Evolutionary conservation across 192 early-diverging fungal genomes (phyloP), one percentile per base, ranked within the genome.

Genomic region (Phlyctochytrium planicorne): DNA sequence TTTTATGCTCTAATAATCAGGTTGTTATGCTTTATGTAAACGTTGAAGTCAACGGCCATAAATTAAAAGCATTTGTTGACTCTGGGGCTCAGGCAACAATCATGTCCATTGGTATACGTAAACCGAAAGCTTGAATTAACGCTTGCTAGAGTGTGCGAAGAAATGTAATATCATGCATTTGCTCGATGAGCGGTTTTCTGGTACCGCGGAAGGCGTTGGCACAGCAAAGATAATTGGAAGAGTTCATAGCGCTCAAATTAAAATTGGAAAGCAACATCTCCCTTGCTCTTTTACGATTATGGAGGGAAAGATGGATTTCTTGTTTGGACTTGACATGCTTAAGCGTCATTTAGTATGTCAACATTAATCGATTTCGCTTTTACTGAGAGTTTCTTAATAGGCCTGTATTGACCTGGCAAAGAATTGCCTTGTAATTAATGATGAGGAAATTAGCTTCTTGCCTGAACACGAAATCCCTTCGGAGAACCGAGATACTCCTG

Each of bases 301-400:
- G 84, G 94, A 97, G 67, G 92, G 91, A 10, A 92, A 91, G 34
- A 88, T 93, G 3, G 94, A 94, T 60, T 62, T 99, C 33, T 76
- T 99, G 32, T 94, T 99, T 76, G 97, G 96, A 0, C 73, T 99
- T 62, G 97, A 99, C 59, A 97, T 98, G 93, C 82, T 99, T 29
- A 94, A 89, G 71, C 83, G 92, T 10, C 93, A 98, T 67, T 89
- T 89, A 80, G 83, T 85, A 24, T 34, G 74, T 63, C 63, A 14
- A 47, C 40, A n/a, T 56, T 56, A 0, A 20, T 3, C 2, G 12
- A 50, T 73, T n/a, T 20, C 1, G 25, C 20, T 56, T 30, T 34
- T 0, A 10, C 34, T 10, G 30, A 2, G 40, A 1, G 50, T 17
- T 4, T 62, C 0, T 31, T 52, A 29, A 35, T 53, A 89, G 86